Base-by-base conservation (phyloP, 495 filamentous ascomycete genomes). In the Penicillium dipodomyicola region DNA sequence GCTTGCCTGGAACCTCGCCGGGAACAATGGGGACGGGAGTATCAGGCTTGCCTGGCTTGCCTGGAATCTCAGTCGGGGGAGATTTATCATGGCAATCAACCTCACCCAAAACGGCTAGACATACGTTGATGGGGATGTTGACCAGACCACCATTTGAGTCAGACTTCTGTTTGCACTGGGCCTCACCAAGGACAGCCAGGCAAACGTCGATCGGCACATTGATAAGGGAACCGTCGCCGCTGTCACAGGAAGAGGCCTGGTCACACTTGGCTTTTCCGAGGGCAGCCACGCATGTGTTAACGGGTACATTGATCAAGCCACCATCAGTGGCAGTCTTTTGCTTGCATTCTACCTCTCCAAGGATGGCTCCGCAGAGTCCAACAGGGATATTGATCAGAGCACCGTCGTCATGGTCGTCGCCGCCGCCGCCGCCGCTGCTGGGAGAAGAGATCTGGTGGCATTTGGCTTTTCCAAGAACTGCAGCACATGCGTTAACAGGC, bases 241-340 rank as follows among this genome's bases (percentile, higher is more conserved):
- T 42, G 46, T 19, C 14, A 56, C 17, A 20, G 15, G 25, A 27
- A 43, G 65, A 63, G 41, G 42, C 64, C 49, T 71, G 68, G 40
- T 71, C 58, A 57, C 68, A 71, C 60, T 69, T 67, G 59, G 62
- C 66, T 23, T 67, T 27, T 22, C 68, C 68, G 20, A 71, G 61
- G 39, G 52, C 68, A 51, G 61, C 66, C 17, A 67, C 5, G 25
- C 68, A 71, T n/a, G 39, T 56, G 35, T 67, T 58, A 8, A 71
- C 32, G 42, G 68, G 68, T 4, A 71, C 66, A 19, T 61, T 69
- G 62, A 71, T 65, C 55, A 71, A 39, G 7, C 66, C 66, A 12
- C 64, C 64, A 14, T 4, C 14, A 27, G 50, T 32, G n/a, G 37
- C 7, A n/a, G 33, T 20, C 23, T 43, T 40, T 35, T 59, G 37